These are phyloP conservation scores for Emericellopsis atlantica DNA, from an alignment of 2,329 filamentous ascomycete genomes.

Conservation along the genomic window DNA sequence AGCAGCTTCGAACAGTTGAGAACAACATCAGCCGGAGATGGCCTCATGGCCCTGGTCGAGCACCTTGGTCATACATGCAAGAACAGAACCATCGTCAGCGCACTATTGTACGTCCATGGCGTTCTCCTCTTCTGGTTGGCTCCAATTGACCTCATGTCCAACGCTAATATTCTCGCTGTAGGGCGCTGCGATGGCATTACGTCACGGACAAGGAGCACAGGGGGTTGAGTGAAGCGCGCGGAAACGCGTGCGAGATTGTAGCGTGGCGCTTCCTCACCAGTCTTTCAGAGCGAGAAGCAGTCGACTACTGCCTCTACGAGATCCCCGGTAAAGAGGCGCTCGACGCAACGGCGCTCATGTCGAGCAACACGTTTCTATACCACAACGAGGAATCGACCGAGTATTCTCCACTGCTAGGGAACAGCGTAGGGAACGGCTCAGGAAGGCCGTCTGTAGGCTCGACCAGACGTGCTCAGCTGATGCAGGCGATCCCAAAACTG, in stretches of 20 bases:
- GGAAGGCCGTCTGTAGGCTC: slow-evolving; percentile 21
- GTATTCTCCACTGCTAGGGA: slow-evolving; percentile 29
- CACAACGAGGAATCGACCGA: slow-evolving; percentile 30
- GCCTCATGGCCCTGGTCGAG: slow-evolving; percentile 44
- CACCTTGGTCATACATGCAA: slow-evolving; percentile 50
- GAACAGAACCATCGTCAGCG: slow-evolving; percentile 59
- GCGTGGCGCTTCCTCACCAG: slow-evolving; percentile 67
- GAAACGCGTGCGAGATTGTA: slow-evolving; percentile 66
- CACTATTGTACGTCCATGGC: slow-evolving; percentile 47
- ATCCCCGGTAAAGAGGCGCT: slow-evolving; percentile 31
- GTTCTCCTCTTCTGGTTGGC: too few species aligned
- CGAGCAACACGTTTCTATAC: slow-evolving; percentile 7
- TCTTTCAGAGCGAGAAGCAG: slow-evolving; percentile 59
- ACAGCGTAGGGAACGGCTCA: slow-evolving; percentile 7
- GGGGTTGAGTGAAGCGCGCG: slow-evolving; percentile 54
- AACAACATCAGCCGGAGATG: slow-evolving; percentile 49
- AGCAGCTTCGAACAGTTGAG: slow-evolving; percentile 65
- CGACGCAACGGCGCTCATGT: slow-evolving; percentile 4
- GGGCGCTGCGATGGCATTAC: slow-evolving; percentile 65
- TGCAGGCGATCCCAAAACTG: slow-evolving; percentile 42
- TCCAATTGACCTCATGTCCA: neutral
- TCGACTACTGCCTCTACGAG: slow-evolving; percentile 64
- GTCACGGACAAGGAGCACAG: slow-evolving; percentile 49
- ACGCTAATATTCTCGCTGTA: slow-evolving; percentile 15
- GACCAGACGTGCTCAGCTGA: slow-evolving; percentile 31